Conservation (phyloP, 1,284 basidiomycete genomes). For the Ceratobasidium sp. region DNA sequence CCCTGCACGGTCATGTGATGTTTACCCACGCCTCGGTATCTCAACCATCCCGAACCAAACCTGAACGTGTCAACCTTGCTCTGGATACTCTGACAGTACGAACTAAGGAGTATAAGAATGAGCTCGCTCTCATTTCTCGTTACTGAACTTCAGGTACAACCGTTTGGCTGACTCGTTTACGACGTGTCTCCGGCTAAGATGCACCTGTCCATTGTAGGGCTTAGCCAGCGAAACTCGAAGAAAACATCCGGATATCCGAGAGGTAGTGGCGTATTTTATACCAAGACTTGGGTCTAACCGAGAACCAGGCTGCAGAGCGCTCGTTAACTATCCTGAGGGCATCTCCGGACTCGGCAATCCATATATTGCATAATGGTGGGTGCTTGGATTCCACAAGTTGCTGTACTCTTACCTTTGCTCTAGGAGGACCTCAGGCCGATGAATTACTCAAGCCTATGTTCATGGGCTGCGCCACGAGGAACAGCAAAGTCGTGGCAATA, state of each 20-base stretch:
- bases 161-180: not conserved
- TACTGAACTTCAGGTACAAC: conserved; percentile 61
- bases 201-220: conserved; percentile 55
- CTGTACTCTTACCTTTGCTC: not conserved
- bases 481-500: conserved; percentile 92
- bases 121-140: conserved; percentile 63
- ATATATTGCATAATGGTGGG: conserved; percentile 67
- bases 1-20: conserved; percentile 10
- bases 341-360: conserved; percentile 71
- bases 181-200: conserved; percentile 22
- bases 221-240: conserved; percentile 79
- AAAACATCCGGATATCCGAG: conserved; percentile 81
- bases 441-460: conserved; percentile 88
- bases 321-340: conserved; percentile 78
- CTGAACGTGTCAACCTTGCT: not conserved
- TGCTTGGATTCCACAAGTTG: conserved; percentile 39
- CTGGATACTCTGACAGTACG: not conserved
- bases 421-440: conserved; percentile 79
- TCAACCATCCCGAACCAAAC: not conserved
- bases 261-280: conserved; percentile 58
- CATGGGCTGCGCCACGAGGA: conserved; percentile 92
- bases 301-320: conserved; percentile 75
- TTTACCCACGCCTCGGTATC: not conserved
- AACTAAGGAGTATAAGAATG: conserved; percentile 50
- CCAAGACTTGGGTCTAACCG: conserved; percentile 27